Evolutionary conservation across 1,284 basidiomycete species (phyloP), one percentile per base, ranked within the genome.

Genomic region (Cystobasidiaceae sp.): DNA sequence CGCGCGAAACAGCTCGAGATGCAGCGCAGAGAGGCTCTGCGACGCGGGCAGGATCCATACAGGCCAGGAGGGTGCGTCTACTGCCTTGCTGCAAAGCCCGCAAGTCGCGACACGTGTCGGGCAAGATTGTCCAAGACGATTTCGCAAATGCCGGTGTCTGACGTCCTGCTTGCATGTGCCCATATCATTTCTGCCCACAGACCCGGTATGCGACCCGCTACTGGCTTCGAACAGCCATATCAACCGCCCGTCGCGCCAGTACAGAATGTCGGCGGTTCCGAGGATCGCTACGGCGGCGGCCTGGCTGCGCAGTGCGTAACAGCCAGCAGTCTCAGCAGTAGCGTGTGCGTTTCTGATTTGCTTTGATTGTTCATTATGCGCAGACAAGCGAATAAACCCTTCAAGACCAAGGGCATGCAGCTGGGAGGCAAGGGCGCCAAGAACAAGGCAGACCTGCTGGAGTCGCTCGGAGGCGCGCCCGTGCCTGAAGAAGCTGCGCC

Each of bases 1-100:
- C 87, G 94, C 43, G 94, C 96, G 2, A 96, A 97, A 77, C 93
- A 97, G 76, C 86, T 99, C 72, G 96, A 99, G 78, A 90, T 97
- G 86, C 96, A 98, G 77, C 86, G 94, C 44, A 83, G 94, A 49
- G 93, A 96, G 75, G 90, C 93, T 76, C 90, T 93, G 71, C 82
- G 85, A 66, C 85, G 90, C n/a, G 77, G 78, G 19, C 78, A 78
- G 65, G 71, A 75, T 68, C 73, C 74, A 11, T 75, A 75, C 65
- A 66, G 71, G 33, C 56, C 69, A 51, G 63, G 49, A 56, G 67
- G 64, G 64, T 68, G 56, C 32, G 55, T 54, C 23, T n/a, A n/a
- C n/a, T n/a, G n/a, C n/a, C n/a, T n/a, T 5, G 28, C 28, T 52
- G 5, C 17, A 46, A 23, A 28, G 19, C 30, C 15, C 13, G 23